phyloP scores from a whole-genome alignment of 306 rosid species.

The Rubus parviflorus region DNA sequence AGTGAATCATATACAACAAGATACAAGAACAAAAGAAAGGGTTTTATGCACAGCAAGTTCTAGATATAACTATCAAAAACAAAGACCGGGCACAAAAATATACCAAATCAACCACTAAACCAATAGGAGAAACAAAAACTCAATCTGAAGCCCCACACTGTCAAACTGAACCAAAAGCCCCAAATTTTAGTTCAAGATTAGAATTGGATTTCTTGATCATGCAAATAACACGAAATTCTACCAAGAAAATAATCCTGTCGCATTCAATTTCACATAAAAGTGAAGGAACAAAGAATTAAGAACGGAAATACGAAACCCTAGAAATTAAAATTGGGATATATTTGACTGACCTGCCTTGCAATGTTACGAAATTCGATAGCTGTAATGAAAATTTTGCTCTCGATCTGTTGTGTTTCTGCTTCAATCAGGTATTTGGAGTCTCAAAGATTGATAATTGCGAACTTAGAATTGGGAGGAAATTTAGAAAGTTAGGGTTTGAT shows the following conservation, averaged over 20 bases:
- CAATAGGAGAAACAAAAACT: neutral
- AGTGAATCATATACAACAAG: neutral
- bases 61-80: neutral
- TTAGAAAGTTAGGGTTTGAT: slow-evolving; percentile 20
- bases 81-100: neutral
- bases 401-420: slow-evolving; percentile 13
- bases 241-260: neutral
- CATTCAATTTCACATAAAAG: neutral
- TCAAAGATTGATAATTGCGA: neutral
- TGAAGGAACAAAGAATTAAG: neutral
- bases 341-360: slow-evolving; percentile 34
- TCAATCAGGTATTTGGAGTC: neutral
- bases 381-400: neutral
- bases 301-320: slow-evolving; percentile 21
- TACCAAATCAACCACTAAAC: neutral
- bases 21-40: neutral
- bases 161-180: slow-evolving; percentile 1
- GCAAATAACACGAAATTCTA: neutral
- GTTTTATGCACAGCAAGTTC: neutral
- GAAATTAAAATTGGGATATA: slow-evolving; percentile 24
- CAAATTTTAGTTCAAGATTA: neutral
- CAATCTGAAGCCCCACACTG: neutral
- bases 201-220: neutral
- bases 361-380: slow-evolving; percentile 6
- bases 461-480: slow-evolving; percentile 15